Conservation (phyloP, 2,329 filamentous ascomycete genomes). For the Sarocladium strictum region DNA sequence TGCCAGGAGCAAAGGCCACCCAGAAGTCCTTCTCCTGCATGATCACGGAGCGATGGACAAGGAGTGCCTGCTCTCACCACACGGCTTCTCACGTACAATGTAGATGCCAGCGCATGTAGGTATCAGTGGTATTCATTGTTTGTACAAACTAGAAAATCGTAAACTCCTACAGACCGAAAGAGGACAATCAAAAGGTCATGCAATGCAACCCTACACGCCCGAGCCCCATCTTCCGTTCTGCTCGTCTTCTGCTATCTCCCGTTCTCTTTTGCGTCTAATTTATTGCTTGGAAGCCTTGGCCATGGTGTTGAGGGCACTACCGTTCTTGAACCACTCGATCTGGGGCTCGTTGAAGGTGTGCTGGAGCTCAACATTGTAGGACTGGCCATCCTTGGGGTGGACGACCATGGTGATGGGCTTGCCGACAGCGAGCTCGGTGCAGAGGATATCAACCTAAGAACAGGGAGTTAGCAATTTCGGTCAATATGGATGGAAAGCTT, state of each 20-base stretch:
- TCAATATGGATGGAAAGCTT: background rate
- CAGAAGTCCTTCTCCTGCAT: background rate
- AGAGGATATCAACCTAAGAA: conserved; percentile 66
- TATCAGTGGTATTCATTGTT: conserved; percentile 9
- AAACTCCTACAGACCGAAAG: conserved; percentile 9
- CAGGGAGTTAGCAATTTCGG: conserved; percentile 18
- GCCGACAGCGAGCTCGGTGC: conserved; percentile 85
- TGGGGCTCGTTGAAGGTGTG: conserved; percentile 99
- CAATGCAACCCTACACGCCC: background rate
- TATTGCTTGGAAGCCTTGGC: conserved; percentile 55
- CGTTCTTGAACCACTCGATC: conserved; percentile 99
- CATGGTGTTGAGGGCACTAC: conserved; percentile 97
- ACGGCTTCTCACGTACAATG: too few relatives aligned
- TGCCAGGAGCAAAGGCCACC: background rate
- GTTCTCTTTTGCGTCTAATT: conserved; percentile 15
- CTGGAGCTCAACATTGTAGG: conserved; percentile 76
- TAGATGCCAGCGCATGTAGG: too few relatives aligned
- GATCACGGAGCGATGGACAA: background rate
- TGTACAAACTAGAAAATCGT: conserved; percentile 9
- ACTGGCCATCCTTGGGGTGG: conserved; percentile 78
- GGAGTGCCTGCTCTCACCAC: too few relatives aligned
- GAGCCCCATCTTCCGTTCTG: background rate
- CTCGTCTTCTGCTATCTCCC: background rate
- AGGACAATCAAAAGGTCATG: conserved; percentile 6
- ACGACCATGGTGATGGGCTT: conserved; percentile 89